Evolutionary conservation across 2,329 filamentous ascomycete genomes (phyloP), one percentile per base, ranked within the genome.

Genomic region (Pyricularia grisea): DNA sequence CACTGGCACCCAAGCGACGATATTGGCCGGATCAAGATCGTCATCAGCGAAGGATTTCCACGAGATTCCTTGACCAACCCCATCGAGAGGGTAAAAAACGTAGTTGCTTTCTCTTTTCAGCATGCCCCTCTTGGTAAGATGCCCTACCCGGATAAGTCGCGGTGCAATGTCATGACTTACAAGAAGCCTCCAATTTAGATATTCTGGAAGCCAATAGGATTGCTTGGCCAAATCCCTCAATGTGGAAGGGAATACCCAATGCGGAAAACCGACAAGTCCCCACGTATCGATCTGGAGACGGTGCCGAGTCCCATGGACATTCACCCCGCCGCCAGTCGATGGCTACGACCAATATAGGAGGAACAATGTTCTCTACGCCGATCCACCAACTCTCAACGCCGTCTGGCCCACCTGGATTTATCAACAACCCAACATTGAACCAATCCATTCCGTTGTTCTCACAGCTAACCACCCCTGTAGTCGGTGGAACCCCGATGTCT

Each of bases 51-150:
- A 75, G 89, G 91, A 0, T 88, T 93, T 70, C 81, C 84, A 11
- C 81, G 87, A 55, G 82, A 85, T 70, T 85, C 81, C 2, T 69
- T 79, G 0, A 79, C 80, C 2, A 78, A 81, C 61, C 85, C 87
- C 0, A 87, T 91, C 72, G 88, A 92, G 73, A 82, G 88, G 60
- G 81, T 91, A 71, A 91, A 90, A 75, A 92, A 94, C 74, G 78
- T 93, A 64, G 86, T 93, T 28, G 86, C 86, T 17, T 95, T 97
- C 77, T 90, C 92, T 0, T 97, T 96, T 74, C 92, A 95, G 75
- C 92, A 95, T 81, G 93, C 91, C 42, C 92, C 93, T 0, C 79
- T 91, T 68, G 85, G 92, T 94, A 80, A 72, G 83, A 78, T 31
- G 6, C 6, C 3, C 9, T 55, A 30, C 25, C 2, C 4, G 1